Conservation (phyloP, 768 basidiomycete species). For the Tricholoma terreum region DNA sequence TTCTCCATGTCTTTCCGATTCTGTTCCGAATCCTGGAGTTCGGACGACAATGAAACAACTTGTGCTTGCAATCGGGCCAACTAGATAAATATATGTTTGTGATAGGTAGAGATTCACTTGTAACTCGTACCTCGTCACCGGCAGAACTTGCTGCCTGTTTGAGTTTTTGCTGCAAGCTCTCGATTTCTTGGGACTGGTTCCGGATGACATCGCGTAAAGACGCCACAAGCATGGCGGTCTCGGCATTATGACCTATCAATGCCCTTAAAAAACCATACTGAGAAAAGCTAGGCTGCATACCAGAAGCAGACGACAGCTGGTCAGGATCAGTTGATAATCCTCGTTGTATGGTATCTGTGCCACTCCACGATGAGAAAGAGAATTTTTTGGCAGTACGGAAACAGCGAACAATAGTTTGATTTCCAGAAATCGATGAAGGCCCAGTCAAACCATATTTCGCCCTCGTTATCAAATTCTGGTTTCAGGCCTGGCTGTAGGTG, state of each 20-base stretch:
- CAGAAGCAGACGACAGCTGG: conserved; percentile 51
- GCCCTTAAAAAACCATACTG: conserved; percentile 2
- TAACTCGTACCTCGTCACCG: conserved; percentile 36
- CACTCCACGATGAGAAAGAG: conserved; percentile 1
- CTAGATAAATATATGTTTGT: conserved; percentile 26
- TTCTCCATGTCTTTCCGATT: conserved; percentile 85
- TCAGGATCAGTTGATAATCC: conserved; percentile 70
- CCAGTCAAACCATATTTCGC: conserved; percentile 98
- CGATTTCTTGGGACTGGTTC: conserved; percentile 79
- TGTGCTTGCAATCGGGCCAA: conserved; percentile 43
- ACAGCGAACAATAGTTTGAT: conserved; percentile 84
- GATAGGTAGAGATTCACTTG: not conserved
- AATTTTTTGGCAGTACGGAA: not conserved
- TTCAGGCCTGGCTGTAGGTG: conserved; percentile 34
- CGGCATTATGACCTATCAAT: conserved; percentile 59
- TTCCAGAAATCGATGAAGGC: conserved; percentile 98
- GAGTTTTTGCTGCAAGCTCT: conserved; percentile 59
- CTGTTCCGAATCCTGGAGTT: conserved; percentile 52
- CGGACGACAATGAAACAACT: conserved; percentile 41
- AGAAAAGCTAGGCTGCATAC: conserved; percentile 17
- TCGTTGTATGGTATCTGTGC: conserved; percentile 70
- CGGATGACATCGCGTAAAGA: conserved; percentile 83
- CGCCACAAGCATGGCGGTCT: conserved; percentile 76
- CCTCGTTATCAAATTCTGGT: conserved; percentile 52
- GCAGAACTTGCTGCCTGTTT: conserved; percentile 34